Base-by-base conservation (phyloP, 306 rosid species). In the Dryas alaskensis region DNA sequence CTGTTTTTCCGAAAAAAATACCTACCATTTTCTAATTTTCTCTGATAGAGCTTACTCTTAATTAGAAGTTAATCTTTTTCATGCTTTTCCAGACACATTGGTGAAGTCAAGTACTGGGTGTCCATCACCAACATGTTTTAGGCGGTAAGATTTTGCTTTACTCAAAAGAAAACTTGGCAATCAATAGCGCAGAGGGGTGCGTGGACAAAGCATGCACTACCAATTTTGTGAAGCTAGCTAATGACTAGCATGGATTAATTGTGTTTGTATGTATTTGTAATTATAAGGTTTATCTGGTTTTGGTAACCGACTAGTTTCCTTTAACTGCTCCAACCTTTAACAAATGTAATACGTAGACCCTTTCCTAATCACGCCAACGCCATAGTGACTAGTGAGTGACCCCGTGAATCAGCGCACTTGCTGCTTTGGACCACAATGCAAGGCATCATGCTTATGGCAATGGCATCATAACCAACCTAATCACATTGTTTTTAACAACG, bases 321-420 rank as follows among this genome's bases (percentile, higher is more conserved):
- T 70, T 6, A 71, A 71, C 75, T 71, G 55, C 75, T 14, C 54
- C 75, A 44, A 7, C 45, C 52, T 42, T 52, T 0, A 8, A 42
- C 66, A 27, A 71, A 57, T 58, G 45, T 12, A 40, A 43, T 42
- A 55, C 65, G 65, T 70, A 19, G 53, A 70, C 16, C 54, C 65
- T 22, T 71, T 57, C 66, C 75, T 4, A 71, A 57, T 71, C 75
- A 57, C 52, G 9, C 39, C 8, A 8, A 22, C 22, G 22, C 22
- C 22, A 22, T 22, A 22, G 22, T 22, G 22, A 22, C 22, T 37
- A 55, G 16, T 48, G 43, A n/a, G 62, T 70, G 74, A 8, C 14
- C 2, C 13, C 16, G 49, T 69, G 65, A 57, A 71, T 71, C 75
- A 71, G 52, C 75, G 9, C 66, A 57, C 65, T 57, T 0, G 16